phyloP scores from a whole-genome alignment of 176 grass and related monocot genomes.

The Lolium perenne region DNA sequence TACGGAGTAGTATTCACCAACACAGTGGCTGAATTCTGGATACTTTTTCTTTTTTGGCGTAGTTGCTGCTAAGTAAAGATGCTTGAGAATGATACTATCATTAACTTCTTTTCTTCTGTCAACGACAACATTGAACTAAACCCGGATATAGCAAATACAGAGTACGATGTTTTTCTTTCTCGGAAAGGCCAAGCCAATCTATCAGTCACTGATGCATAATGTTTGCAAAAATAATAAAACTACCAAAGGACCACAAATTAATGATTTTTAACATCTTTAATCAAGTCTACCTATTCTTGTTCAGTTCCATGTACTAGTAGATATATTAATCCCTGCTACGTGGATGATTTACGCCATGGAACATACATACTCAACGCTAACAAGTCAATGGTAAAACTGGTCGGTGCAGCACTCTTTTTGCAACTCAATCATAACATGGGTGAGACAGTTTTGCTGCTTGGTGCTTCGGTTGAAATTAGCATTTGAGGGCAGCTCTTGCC shows the following conservation, averaged over 20 bases:
- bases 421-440: slow-evolving; percentile 5
- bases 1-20: neutral
- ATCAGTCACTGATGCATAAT: neutral
- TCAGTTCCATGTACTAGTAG: slow-evolving; percentile 15
- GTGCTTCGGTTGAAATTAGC: slow-evolving; percentile 48
- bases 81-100: too few species aligned
- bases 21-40: neutral
- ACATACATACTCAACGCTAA: neutral
- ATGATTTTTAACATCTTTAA: neutral
- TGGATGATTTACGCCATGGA: neutral
- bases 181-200: too few species aligned
- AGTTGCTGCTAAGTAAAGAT: neutral
- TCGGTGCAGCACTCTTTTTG: neutral
- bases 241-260: neutral
- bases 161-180: too few species aligned
- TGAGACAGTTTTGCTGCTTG: slow-evolving; percentile 14
- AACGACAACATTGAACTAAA: too few species aligned
- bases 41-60: neutral
- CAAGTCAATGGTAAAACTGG: slow-evolving; percentile 9
- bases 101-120: too few species aligned
- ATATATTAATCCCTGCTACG: neutral
- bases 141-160: too few species aligned
- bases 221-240: neutral
- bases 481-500: slow-evolving; percentile 84
- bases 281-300: slow-evolving; percentile 4